Base-by-base conservation (phyloP, 495 filamentous ascomycete genomes). In the Neurospora sp. region DNA sequence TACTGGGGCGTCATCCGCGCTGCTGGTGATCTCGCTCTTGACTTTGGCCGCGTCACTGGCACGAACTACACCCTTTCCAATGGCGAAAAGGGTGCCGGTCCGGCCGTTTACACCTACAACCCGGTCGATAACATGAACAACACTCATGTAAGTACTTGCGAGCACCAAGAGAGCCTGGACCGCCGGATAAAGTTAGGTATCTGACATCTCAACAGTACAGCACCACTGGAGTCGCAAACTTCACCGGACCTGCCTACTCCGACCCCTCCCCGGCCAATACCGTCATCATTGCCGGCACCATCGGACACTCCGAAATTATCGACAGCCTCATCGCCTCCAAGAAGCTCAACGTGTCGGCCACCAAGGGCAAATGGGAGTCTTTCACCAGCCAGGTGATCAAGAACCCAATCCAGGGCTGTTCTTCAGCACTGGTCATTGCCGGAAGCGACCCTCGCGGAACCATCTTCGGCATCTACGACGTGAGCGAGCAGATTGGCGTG, bases 401-500 rank as follows among this genome's bases (percentile, higher is more conserved):
- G 49, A 82, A 86, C 42, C 91, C 92, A 0, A 80, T 91, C 40
- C 81, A 82, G 1, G 89, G 88, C 14, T 85, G 89, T 74, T 73
- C 84, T 18, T 81, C 85, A 72, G 91, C 91, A 3, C 81, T 94
- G 41, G 88, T 93, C 1, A 91, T 94, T 77, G 89, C 87, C 12
- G 91, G 91, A 18, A 85, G 88, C 72, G 90, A 93, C 77, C 86
- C 89, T 69, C 86, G 92, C 38, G 92, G 91, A 1, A 88, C 89
- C 4, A 92, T 93, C 75, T 94, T 86, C 74, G 91, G 92, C 14
- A 84, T 93, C 72, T 93, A 94, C 82, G 89, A 90, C 69, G 80
- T 94, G 73, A 92, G 90, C 39, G 90, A 93, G 77, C 91, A 93
- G 75, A 93, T 93, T 71, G 91, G 92, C 20, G 90, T 93, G 8